phyloP scores from a whole-genome alignment of 345 rosid genomes.

The Salix viminalis region DNA sequence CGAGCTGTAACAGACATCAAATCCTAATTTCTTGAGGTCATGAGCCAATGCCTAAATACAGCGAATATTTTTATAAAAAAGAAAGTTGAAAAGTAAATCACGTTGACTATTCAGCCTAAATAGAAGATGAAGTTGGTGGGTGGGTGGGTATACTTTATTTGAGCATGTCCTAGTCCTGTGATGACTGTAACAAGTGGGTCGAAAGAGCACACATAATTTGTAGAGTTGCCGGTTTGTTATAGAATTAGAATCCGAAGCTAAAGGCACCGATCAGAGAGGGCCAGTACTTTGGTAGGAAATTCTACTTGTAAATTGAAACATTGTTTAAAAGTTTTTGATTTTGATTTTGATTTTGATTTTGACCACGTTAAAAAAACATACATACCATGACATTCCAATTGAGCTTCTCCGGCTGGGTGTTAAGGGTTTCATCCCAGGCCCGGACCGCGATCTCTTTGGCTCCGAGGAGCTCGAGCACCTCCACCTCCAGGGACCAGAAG shows the following conservation, averaged over 20 bases:
- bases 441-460: slow-evolving; percentile 87
- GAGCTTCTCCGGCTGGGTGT: slow-evolving; percentile 93
- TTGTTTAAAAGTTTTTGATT: too few species aligned
- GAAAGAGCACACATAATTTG: background rate
- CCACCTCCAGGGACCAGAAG: slow-evolving; percentile 88
- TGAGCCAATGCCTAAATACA: background rate
- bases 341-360: too few species aligned
- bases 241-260: background rate
- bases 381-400: slow-evolving; percentile 92
- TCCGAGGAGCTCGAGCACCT: slow-evolving; percentile 66
- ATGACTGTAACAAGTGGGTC: background rate
- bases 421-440: slow-evolving; percentile 88
- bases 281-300: background rate
- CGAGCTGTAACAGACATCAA: background rate
- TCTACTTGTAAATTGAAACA: background rate
- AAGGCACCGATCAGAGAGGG: background rate
- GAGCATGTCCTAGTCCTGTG: background rate
- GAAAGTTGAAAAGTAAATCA: background rate
- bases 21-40: background rate
- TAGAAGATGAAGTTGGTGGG: background rate
- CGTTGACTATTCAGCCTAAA: background rate
- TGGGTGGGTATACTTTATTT: too few species aligned
- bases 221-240: background rate
- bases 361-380: background rate
- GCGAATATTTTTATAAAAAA: background rate